A percentile compares a stretch with the other conserved stretches of the same genome.
Conservation (phyloP, 441 rosid species). For the Eugenia klotzschiana region DNA sequence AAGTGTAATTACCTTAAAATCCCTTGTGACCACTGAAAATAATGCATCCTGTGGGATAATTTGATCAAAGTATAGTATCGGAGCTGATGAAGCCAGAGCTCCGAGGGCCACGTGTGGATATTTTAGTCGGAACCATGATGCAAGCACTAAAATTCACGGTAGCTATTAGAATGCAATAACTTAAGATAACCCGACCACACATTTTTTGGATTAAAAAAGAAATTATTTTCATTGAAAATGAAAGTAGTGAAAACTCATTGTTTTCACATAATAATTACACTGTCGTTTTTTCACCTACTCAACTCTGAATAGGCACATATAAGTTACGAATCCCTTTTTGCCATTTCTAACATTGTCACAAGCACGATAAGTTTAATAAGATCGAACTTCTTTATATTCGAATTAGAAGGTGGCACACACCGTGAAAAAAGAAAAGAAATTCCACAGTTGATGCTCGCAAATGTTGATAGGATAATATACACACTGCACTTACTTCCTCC, state of each 20-base stretch:
- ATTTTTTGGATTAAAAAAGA: neutral
- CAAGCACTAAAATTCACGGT: slow-evolving; percentile 17
- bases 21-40: slow-evolving; percentile 24
- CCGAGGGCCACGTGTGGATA: slow-evolving; percentile 46
- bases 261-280: neutral
- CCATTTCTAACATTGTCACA: neutral
- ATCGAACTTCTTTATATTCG: neutral
- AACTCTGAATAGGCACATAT: neutral
- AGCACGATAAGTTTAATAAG: neutral
- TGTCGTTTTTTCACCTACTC: neutral
- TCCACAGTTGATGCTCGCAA: neutral
- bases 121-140: slow-evolving; percentile 44
- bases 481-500: slow-evolving; percentile 21
- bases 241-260: neutral
- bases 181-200: neutral
- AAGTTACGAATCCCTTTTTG: neutral
- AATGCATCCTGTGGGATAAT: slow-evolving; percentile 34
- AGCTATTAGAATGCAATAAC: neutral
- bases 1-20: slow-evolving; percentile 22
- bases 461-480: neutral
- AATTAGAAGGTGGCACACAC: neutral
- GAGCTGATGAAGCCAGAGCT: slow-evolving; percentile 57
- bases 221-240: neutral
- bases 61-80: slow-evolving; percentile 40
- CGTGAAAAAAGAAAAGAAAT: neutral